Evolutionary conservation across 768 basidiomycete genomes (phyloP).

Genomic region (Candolleomyces efflorescens): DNA sequence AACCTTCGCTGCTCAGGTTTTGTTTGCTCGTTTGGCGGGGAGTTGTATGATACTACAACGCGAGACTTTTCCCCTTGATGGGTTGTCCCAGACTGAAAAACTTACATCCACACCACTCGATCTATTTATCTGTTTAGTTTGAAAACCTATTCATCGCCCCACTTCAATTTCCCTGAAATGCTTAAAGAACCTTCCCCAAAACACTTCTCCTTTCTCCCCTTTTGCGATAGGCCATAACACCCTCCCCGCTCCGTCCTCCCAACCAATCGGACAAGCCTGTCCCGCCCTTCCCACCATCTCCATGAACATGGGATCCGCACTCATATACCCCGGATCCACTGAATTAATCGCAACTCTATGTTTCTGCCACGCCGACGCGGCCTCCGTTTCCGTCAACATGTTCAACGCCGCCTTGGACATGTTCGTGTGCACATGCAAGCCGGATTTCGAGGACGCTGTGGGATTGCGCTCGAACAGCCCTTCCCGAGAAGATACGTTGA

Average conservation of each 20-base stretch:
- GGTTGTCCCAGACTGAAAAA: neutral
- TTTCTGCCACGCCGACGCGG: constrained; percentile 22
- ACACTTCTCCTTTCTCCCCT: constrained; percentile 22
- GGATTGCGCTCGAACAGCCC: constrained; percentile 26
- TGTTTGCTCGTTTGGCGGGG: neutral
- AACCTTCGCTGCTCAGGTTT: no score
- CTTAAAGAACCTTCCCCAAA: constrained; percentile 33
- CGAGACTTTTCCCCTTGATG: neutral
- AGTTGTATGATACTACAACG: neutral
- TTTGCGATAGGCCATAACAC: constrained; percentile 29
- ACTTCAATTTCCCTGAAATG: constrained; percentile 25
- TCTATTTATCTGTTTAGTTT: no score
- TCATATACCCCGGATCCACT: constrained; percentile 34
- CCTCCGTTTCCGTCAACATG: constrained; percentile 34
- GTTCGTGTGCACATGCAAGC: constrained; percentile 32
- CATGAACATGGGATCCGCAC: constrained; percentile 29
- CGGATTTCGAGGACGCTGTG: constrained; percentile 19
- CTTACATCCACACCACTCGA: no score
- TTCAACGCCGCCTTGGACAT: constrained; percentile 36
- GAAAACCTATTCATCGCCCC: constrained; percentile 5
- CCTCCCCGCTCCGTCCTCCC: constrained; percentile 31
- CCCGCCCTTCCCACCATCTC: constrained; percentile 19
- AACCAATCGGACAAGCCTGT: constrained; percentile 24
- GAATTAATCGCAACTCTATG: constrained; percentile 27
- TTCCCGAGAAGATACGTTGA: constrained; percentile 35